Evolutionary conservation across 495 filamentous ascomycete genomes (phyloP).

Genomic region (Polyplosphaeria fusca): DNA sequence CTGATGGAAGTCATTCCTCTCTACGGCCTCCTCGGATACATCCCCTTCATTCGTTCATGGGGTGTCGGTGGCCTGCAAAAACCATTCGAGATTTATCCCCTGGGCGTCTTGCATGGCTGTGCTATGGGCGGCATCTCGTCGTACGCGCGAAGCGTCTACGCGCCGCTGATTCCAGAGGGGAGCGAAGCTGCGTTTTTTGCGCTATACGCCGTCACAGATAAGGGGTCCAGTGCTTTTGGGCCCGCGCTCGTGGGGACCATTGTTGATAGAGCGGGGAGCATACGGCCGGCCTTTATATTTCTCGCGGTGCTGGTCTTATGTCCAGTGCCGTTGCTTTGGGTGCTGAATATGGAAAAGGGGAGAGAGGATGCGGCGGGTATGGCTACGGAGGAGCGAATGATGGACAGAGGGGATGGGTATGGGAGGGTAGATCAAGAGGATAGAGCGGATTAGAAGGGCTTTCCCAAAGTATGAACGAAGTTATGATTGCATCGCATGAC

Average conservation of each 20-base stretch:
- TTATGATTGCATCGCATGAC: no score
- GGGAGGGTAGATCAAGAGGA: no score
- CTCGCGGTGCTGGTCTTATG: constrained; percentile 33
- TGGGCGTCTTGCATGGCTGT: constrained; percentile 35
- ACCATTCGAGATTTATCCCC: constrained; percentile 39
- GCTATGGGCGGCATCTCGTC: constrained; percentile 37
- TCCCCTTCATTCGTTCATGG: constrained; percentile 28
- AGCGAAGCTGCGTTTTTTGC: constrained; percentile 40
- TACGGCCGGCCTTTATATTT: constrained; percentile 39
- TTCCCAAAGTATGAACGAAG: no score
- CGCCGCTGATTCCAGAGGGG: constrained; percentile 37
- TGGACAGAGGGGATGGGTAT: no score
- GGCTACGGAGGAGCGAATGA: no score
- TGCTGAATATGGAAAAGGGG: constrained; percentile 36
- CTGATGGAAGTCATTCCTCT: constrained; percentile 37
- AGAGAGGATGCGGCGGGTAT: constrained; percentile 26
- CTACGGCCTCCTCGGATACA: constrained; percentile 37
- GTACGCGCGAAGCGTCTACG: constrained; percentile 36
- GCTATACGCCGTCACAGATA: constrained; percentile 40
- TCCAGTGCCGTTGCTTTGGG: constrained; percentile 35
- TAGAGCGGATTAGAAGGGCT: no score
- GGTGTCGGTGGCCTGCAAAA: constrained; percentile 37
- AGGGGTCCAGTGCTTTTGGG: constrained; percentile 36
- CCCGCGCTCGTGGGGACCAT: constrained; percentile 38
- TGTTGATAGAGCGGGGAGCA: constrained; percentile 35